phyloP scores from a whole-genome alignment of 2,329 filamentous ascomycete genomes.

The Aspergillus sp. region DNA sequence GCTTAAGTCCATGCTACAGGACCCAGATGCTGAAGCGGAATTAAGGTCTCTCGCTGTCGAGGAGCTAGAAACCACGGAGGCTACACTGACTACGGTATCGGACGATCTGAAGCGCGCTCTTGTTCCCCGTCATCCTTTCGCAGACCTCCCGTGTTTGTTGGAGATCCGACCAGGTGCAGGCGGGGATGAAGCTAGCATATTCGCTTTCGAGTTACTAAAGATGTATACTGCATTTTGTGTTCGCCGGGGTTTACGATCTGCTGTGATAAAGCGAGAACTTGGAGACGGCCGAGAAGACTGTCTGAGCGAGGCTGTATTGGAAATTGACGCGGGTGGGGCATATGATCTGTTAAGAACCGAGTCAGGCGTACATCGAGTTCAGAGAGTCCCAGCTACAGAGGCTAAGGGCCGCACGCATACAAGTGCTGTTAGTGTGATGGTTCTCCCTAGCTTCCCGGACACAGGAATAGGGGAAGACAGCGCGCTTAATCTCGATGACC shows the following conservation, averaged over 20 bases:
- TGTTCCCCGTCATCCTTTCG: conserved; percentile 86
- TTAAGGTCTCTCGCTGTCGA: conserved; percentile 60
- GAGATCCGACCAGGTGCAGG: conserved; percentile 92
- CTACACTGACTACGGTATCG: conserved; percentile 62
- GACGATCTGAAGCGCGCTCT: conserved; percentile 71
- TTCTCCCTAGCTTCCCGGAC: conserved; percentile 76
- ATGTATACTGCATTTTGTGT: conserved; percentile 87
- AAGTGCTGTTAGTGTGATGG: conserved; percentile 86
- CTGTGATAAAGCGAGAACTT: conserved; percentile 76
- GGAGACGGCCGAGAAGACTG: conserved; percentile 68
- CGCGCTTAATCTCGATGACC: conserved; percentile 71
- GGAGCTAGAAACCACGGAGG: conserved; percentile 69
- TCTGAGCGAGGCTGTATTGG: conserved; percentile 83
- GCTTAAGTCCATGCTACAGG: conserved; percentile 73
- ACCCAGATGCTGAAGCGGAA: conserved; percentile 61
- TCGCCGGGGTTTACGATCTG: conserved; percentile 64
- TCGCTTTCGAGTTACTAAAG: conserved; percentile 79
- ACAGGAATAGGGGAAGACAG: conserved; percentile 50
- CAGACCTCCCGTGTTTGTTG: conserved; percentile 81
- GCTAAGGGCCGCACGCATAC: conserved; percentile 90
- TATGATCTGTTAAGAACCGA: conserved; percentile 83
- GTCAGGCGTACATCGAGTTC: conserved; percentile 91
- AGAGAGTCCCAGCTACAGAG: conserved; percentile 89
- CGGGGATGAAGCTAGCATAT: conserved; percentile 86
- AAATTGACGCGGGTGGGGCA: conserved; percentile 72